Conservation (phyloP, 179 eudicot genomes). For the Sideroxylon spinosum region DNA sequence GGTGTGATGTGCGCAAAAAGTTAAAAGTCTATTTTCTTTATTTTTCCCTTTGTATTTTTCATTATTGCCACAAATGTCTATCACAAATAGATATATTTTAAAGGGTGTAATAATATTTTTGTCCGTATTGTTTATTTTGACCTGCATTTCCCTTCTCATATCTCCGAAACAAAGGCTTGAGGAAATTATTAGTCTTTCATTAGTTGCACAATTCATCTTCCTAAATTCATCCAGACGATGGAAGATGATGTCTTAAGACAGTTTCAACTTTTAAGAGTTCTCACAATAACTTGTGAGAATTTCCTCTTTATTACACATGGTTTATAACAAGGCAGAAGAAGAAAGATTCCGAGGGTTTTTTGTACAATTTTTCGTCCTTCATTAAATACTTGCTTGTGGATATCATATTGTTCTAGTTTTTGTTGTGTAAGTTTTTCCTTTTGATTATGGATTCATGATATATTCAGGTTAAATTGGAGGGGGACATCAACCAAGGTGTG, state of each 20-base stretch:
- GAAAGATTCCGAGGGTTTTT: neutral
- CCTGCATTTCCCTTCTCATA: too few species aligned
- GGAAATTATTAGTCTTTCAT: neutral
- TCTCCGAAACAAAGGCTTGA: too few species aligned
- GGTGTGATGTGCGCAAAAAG: too few species aligned
- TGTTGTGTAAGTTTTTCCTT: neutral
- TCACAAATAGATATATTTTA: too few species aligned
- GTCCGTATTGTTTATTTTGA: too few species aligned
- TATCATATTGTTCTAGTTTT: neutral
- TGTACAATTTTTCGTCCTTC: neutral
- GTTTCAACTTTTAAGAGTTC: neutral
- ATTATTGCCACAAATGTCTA: too few species aligned
- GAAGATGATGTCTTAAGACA: neutral
- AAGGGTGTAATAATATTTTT: too few species aligned
- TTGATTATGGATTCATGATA: constrained; percentile 14
- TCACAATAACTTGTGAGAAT: neutral
- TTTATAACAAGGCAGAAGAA: neutral
- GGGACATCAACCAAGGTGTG: constrained; percentile 89
- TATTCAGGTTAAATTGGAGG: constrained; percentile 90
- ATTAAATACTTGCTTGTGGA: neutral
- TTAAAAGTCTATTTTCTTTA: too few species aligned
- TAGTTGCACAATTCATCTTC: neutral
- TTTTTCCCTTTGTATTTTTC: too few species aligned
- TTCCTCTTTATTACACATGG: neutral
- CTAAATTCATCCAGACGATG: neutral